Evolutionary conservation across 2,329 filamentous ascomycete species (phyloP), one percentile per base, ranked within the genome.

Genomic region (Colletotrichum coccodes): DNA sequence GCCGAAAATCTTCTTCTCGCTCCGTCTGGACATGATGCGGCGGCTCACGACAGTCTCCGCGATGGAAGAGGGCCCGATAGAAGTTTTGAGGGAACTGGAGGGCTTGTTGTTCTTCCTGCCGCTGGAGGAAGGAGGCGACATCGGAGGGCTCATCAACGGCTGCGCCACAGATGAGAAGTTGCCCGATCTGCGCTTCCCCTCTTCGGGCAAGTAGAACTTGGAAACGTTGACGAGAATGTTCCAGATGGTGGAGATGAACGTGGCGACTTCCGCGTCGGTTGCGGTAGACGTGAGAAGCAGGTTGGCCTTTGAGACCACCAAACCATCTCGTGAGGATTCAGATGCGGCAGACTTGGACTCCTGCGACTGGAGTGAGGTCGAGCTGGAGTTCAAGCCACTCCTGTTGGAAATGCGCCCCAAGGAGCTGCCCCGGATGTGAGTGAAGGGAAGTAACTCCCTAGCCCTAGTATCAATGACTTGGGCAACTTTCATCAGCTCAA

Each of bases 221-320:
- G 82, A 83, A 49, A 80, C 80, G n/a, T 81, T 78, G 12, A 82
- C 76, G 3, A 88, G 78, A 21, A 84, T 81, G 62, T 84, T 84
- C 73, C 85, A 84, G 21, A 91, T 84, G 0, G 82, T 81, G 0
- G 83, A 82, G 34, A 90, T 80, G 69, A 91, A 88, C 0, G 79
- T 83, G 0, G 84, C 80, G 38, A 89, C 85, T 71, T 91, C 88
- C 4, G 79, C 74, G 16, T 86, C 83, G 8, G 81, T 86, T 3
- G 89, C 89, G 1, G 82, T 83, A 3, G 85, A 86, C 0, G 87
- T 84, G 28, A 91, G 80, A 11, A 90, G 79, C 71, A 86, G 89
- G 74, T 90, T 87, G 47, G 86, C 86, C 64, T 85, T 85, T 1
- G 85, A 83, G 30, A 87, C 82, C 0, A 79, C 71, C 44, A 79